Percentiles rank a stretch among this genome's conserved stretches.
These are phyloP conservation scores for Arabis alpina DNA, from an alignment of 345 rosid species.

Conservation along the genomic window DNA sequence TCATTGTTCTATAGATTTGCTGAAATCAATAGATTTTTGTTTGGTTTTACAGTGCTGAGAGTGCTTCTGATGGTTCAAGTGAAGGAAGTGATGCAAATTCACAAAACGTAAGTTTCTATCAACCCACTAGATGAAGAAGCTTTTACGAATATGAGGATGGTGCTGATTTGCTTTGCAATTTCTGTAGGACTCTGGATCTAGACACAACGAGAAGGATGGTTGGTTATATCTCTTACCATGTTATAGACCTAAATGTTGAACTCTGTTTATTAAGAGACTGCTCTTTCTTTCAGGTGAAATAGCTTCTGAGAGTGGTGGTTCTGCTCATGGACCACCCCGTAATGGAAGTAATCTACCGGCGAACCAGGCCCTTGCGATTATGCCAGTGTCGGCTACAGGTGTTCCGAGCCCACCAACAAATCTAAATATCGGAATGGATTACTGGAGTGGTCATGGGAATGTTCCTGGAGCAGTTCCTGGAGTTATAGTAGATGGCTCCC, in stretches of 20 bases:
- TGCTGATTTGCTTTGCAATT: conserved; percentile 6
- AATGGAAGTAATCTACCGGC: conserved; percentile 67
- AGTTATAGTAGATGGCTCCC: conserved; percentile 63
- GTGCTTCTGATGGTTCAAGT: conserved; percentile 89
- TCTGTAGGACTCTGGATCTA: conserved; percentile 70
- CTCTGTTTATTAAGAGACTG: conserved; percentile 10
- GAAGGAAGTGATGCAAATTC: conserved; percentile 95
- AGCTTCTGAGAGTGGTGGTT: conserved; percentile 74
- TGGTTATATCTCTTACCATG: conserved; percentile 23
- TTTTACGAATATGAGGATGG: conserved; percentile 17
- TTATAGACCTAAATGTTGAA: not conserved
- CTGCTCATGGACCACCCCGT: conserved; percentile 57
- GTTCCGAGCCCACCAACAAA: conserved; percentile 87
- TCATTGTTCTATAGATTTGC: conserved; percentile 26
- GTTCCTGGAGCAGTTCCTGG: conserved; percentile 75
- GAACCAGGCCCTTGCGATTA: conserved; percentile 53
- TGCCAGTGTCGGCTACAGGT: conserved; percentile 66
- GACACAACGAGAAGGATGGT: conserved; percentile 80
- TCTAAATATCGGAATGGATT: conserved; percentile 96
- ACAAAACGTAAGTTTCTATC: conserved; percentile 62
- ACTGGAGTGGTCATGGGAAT: conserved; percentile 84
- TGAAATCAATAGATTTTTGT: conserved; percentile 35
- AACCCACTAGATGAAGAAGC: conserved; percentile 11
- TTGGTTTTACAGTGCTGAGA: conserved; percentile 67
- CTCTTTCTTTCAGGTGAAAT: conserved; percentile 53